Base-by-base conservation (phyloP, 768 basidiomycete species). In the Trametes meyenii region DNA sequence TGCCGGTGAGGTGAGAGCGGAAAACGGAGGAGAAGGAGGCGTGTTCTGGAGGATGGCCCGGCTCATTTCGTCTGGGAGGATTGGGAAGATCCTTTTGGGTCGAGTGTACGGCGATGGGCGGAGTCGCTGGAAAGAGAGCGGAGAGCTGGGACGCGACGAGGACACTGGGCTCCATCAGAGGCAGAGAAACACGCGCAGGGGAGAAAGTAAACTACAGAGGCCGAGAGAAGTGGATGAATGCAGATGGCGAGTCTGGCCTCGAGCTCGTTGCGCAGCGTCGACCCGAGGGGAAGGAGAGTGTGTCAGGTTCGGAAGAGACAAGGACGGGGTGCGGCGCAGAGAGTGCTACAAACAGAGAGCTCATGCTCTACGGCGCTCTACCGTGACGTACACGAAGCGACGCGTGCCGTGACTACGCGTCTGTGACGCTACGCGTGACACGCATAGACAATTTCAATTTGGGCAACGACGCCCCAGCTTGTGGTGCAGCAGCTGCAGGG, bases 11-110 rank as follows among this genome's bases (percentile, higher is more conserved):
- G 14, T 79, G 76, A 5, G 86, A 79, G 64, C 86, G 80, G 58
- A 89, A 77, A 54, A 86, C 65, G 19, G 82, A 80, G 35, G 88
- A 81, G 70, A 81, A 83, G 13, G 82, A 81, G 48, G 93, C 92
- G 78, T 95, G 93, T 73, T 93, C 90, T 12, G 80, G 73, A 46
- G 84, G 85, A 8, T 81, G 75, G 70, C 78, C 77, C 12, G 61
- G 70, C 40, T 75, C 75, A 52, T 56, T 58, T 48, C 53, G 53
- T 5, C 73, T 73, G 1, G 75, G 70, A n/a, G 74, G 68, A 35
- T 80, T 67, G 19, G 83, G 78, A 3, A 79, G 66, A 58, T 84
- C 81, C 62, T 81, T 81, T 60, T 84, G 84, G 55, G 80, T 75
- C 7, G 91, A 89, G 64, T 83, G 83, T 23, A 92, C 74, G 8